Evolutionary conservation across 73 alveolate genomes (phyloP).

Genomic region (Stentor coeruleus): DNA sequence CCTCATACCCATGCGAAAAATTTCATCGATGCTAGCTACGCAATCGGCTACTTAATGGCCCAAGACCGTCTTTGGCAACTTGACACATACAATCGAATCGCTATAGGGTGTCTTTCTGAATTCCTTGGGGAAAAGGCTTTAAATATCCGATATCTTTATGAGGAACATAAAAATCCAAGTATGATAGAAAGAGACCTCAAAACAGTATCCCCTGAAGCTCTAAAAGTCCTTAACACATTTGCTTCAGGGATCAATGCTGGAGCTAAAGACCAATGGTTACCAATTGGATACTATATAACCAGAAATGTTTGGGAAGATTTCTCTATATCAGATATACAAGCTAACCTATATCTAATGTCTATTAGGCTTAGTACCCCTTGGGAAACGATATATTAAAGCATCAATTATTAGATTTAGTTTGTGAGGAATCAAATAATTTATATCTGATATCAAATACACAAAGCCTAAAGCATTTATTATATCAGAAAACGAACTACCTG

Average conservation of each 20-base stretch:
- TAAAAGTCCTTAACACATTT: conserved; percentile 38
- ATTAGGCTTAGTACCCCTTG: not conserved
- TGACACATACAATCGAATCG: conserved; percentile 56
- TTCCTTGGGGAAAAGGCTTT: conserved; percentile 72
- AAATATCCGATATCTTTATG: conserved; percentile 71
- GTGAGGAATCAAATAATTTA: not conserved
- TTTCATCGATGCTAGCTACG: conserved; percentile 61
- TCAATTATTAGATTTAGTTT: not conserved
- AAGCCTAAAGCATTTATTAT: conserved; percentile 33
- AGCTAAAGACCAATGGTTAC: conserved; percentile 47
- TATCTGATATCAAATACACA: conserved; percentile 28
- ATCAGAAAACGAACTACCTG: conserved; percentile 45
- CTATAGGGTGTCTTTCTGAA: conserved; percentile 72
- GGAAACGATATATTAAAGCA: not conserved
- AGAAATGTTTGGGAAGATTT: conserved; percentile 62
- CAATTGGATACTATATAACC: conserved; percentile 76
- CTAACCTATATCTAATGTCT: not conserved
- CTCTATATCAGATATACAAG: conserved; percentile 65
- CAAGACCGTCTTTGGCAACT: conserved; percentile 79
- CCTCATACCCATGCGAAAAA: conserved; percentile 75
- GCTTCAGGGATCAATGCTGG: conserved; percentile 89
- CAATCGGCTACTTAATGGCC: conserved; percentile 75
- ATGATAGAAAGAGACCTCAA: conserved; percentile 36
- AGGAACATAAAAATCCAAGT: conserved; percentile 69
- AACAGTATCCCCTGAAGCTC: not conserved